These are phyloP conservation scores for Durusdinium trenchii DNA, from an alignment of 73 alveolate species.

Conservation along the genomic window DNA sequence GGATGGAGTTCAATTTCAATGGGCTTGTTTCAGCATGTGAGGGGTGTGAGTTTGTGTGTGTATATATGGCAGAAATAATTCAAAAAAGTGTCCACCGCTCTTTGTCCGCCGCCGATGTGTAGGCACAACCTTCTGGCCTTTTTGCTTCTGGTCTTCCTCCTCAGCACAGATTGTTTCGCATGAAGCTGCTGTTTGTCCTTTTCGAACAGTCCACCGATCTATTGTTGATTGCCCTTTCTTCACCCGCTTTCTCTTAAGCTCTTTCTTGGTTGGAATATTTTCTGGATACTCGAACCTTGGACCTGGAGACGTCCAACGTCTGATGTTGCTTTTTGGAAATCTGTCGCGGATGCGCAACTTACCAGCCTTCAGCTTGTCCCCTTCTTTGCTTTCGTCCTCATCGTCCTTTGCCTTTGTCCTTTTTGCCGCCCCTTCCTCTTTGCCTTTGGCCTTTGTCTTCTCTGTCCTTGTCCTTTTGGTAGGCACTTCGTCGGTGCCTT, in stretches of 20 bases:
- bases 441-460: no score
- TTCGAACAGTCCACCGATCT: no score
- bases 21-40: no score
- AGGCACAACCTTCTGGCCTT: neutral
- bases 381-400: neutral
- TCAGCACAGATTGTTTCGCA: no score
- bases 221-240: no score
- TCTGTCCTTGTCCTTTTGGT: neutral
- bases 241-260: no score
- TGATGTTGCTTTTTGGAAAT: conserved; percentile 6
- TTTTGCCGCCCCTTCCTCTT: neutral
- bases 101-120: neutral
- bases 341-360: neutral
- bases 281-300: neutral
- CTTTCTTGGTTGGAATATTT: neutral
- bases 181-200: no score
- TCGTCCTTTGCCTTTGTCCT: neutral
- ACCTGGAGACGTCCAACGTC: conserved; percentile 30
- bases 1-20: no score
- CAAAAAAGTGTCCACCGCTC: neutral
- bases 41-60: no score
- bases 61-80: no score
- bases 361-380: neutral
- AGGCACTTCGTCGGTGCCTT: no score
- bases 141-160: neutral